Conservation (phyloP, 352 stramenopile species). For the Peronospora destructor region DNA sequence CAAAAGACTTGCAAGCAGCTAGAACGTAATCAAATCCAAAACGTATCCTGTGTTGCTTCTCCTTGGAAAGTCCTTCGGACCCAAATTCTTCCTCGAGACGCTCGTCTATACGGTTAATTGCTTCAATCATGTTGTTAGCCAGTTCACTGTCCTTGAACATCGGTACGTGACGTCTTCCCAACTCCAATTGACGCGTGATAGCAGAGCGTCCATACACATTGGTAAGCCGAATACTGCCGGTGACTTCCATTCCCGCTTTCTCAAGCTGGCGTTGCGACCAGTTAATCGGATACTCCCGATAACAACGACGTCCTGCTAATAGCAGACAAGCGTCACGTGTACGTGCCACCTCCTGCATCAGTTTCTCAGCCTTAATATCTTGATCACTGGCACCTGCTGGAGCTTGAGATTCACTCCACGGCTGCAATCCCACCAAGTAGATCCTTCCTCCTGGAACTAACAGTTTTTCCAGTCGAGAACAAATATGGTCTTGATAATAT, state of each 20-base stretch:
- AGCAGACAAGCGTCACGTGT: conserved; percentile 86
- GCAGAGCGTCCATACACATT: conserved; percentile 86
- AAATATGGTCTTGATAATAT: conserved; percentile 80
- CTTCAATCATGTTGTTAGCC: conserved; percentile 28
- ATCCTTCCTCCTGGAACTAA: conserved; percentile 79
- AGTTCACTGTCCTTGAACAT: conserved; percentile 58
- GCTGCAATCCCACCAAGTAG: conserved; percentile 86
- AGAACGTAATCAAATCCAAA: conserved; percentile 91
- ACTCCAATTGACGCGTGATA: conserved; percentile 86
- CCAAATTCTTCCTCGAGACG: conserved; percentile 25
- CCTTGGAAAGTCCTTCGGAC: conserved; percentile 21
- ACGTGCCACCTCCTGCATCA: conserved; percentile 63
- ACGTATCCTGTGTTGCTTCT: conserved; percentile 30
- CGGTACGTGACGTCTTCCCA: conserved; percentile 75
- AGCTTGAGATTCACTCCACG: conserved; percentile 58
- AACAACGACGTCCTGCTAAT: conserved; percentile 80
- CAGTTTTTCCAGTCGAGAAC: conserved; percentile 54
- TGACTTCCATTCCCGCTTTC: conserved; percentile 43
- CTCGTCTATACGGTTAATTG: conserved; percentile 57
- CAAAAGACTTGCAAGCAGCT: conserved; percentile 28
- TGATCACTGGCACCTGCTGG: conserved; percentile 10
- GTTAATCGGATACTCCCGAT: conserved; percentile 86
- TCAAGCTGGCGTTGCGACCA: conserved; percentile 82
- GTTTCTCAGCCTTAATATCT: conserved; percentile 29
- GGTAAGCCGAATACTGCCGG: conserved; percentile 53